phyloP scores from a whole-genome alignment of 805 yeast genomes.

The Debaryomyces castellii region DNA sequence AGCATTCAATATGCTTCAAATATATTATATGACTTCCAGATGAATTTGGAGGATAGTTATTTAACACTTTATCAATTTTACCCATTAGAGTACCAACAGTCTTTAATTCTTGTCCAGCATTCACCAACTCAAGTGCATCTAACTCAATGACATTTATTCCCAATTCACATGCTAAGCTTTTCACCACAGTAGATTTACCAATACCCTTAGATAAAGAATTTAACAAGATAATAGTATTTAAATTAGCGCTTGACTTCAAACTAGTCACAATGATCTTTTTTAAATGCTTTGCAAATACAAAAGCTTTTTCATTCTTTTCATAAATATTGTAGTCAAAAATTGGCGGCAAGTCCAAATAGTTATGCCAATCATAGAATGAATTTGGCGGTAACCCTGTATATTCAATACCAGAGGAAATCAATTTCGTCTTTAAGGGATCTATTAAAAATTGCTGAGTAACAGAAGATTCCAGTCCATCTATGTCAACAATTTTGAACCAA shows the following conservation, averaged over 20 bases:
- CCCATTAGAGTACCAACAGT: constrained; percentile 79
- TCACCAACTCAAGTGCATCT: constrained; percentile 66
- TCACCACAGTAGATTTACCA: constrained; percentile 72
- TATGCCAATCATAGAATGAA: constrained; percentile 41
- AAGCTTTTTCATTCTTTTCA: constrained; percentile 17
- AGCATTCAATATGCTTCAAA: constrained; percentile 70
- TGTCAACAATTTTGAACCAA: constrained; percentile 75
- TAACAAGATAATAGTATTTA: constrained; percentile 64
- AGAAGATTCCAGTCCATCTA: constrained; percentile 31
- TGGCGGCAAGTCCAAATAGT: constrained; percentile 46
- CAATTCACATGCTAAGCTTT: constrained; percentile 50
- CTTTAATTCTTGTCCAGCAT: constrained; percentile 72
- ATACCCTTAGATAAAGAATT: constrained; percentile 71
- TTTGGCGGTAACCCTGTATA: constrained; percentile 35
- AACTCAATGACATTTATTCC: constrained; percentile 69
- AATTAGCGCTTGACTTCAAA: constrained; percentile 25
- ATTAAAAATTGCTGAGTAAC: constrained; percentile 49
- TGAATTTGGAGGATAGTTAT: constrained; percentile 5
- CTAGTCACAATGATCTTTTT: constrained; percentile 56
- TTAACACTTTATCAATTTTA: constrained; percentile 64
- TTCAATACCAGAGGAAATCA: constrained; percentile 67
- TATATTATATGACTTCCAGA: constrained; percentile 44
- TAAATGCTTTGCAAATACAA: constrained; percentile 50
- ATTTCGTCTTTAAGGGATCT: constrained; percentile 65
- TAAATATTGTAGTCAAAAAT: constrained; percentile 32